phyloP scores from a whole-genome alignment of 345 rosid genomes.

The Melaleuca quinquenervia region DNA sequence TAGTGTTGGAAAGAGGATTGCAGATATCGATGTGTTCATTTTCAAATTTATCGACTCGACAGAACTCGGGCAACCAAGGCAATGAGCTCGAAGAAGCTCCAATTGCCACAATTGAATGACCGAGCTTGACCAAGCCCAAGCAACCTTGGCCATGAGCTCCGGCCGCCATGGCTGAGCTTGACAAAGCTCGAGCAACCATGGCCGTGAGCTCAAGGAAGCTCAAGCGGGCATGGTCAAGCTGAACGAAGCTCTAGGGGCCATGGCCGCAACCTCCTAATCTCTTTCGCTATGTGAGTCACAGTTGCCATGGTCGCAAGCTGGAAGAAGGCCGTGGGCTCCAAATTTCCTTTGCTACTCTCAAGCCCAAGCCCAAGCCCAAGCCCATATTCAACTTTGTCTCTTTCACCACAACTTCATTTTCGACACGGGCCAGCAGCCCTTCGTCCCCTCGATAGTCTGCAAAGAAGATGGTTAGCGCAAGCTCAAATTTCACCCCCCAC shows the following conservation, averaged over 20 bases:
- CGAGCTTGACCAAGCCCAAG: background rate
- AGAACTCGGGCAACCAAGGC: background rate
- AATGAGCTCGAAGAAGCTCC: fast-evolving
- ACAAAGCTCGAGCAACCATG: background rate
- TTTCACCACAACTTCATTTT: background rate
- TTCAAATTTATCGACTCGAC: conserved; percentile 9
- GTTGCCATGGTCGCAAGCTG: background rate
- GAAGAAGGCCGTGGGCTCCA: background rate
- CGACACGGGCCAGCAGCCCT: background rate
- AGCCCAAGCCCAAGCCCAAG: background rate
- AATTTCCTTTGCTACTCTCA: background rate
- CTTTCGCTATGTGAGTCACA: background rate
- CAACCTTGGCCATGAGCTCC: background rate
- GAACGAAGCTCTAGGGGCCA: background rate
- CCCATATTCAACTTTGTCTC: background rate
- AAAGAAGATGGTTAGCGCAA: background rate
- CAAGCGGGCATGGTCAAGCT: background rate
- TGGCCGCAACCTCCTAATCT: background rate
- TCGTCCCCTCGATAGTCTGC: background rate
- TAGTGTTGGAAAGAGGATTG: conserved; percentile 38
- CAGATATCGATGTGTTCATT: conserved; percentile 27
- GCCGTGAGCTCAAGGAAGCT: background rate
- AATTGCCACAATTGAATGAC: background rate
- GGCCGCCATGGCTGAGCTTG: background rate
- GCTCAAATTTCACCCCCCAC: background rate